Evolutionary conservation across 2,329 filamentous ascomycete species (phyloP), one percentile per base, ranked within the genome.

Genomic region (Penicillium corylophilum): DNA sequence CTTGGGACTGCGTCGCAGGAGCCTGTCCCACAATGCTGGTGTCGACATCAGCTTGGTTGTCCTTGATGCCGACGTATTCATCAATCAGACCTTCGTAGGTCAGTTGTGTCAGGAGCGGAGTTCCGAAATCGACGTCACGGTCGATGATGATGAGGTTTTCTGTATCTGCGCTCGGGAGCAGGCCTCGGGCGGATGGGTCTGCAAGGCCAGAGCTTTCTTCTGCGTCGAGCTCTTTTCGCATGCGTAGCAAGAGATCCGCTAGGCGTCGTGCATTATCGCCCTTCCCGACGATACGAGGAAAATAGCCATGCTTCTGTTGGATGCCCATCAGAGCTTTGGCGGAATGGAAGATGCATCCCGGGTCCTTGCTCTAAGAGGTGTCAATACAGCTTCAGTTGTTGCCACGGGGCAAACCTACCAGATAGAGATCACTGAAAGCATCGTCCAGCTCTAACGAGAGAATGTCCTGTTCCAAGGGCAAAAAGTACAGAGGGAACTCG

Each of bases 81-180:
- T 99, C 95, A 48, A 99, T 87, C 23, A 99, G 79, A 3, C 94
- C 94, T 74, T 99, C 93, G 65, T 99, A 99, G 1, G 94, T 99
- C 55, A 99, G 77, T 69, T 99, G 94, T 0, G 93, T 97, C 48
- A 99, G 85, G 15, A 99, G 80, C 0, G 89, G 87, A 1, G 94
- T 96, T 15, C 93, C 90, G 64, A 94, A 91, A 70, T 99, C 94
- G 49, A 96, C 88, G 68, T 96, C 92, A 44, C 94, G 88, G 71
- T 99, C 94, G 49, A 99, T 91, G 54, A 99, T 88, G 64, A 99
- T 92, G 53, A 96, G 78, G 66, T 88, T 95, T 70, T 99, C 94
- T 43, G 91, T 89, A 6, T 86, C 86, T 10, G 88, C 88, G 70
- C 94, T 97, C 12, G 94, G 93, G 10, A 89, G 86, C 23, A 95